phyloP scores from a whole-genome alignment of 352 stramenopile species.

The Globisporangium sylvaticum region DNA sequence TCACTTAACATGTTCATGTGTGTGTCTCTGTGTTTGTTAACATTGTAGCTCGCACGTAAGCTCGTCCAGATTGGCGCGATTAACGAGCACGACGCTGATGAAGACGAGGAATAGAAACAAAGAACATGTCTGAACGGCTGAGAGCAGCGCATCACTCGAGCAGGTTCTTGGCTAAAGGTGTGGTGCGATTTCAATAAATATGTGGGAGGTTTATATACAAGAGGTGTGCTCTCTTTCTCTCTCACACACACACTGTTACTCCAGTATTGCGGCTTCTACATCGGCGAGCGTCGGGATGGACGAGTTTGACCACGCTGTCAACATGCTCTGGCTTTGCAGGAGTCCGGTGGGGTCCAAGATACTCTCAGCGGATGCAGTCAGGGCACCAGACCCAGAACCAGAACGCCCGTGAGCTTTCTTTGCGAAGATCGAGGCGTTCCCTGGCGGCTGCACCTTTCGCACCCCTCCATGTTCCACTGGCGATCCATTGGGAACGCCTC shows the following conservation, averaged over 20 bases:
- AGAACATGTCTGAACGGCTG: neutral
- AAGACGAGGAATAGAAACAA: conserved; percentile 21
- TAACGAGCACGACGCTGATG: conserved; percentile 36
- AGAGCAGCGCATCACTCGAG: neutral
- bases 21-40: neutral
- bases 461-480: conserved; percentile 2
- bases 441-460: conserved; percentile 5
- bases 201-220: conserved; percentile 1
- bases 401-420: neutral
- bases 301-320: conserved; percentile 12
- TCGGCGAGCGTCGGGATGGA: conserved; percentile 10
- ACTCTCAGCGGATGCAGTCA: neutral
- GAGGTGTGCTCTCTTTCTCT: neutral
- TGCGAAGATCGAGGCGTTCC: conserved; percentile 5
- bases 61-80: conserved; percentile 61
- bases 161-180: neutral
- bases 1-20: neutral
- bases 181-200: conserved; percentile 11
- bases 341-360: neutral
- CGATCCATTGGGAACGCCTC: neutral
- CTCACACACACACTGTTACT: neutral
- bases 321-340: conserved; percentile 4
- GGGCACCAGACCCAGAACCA: neutral
- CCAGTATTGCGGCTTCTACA: neutral
- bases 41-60: conserved; percentile 48